These are phyloP conservation scores for Penicillium bovifimosum DNA, from an alignment of 495 filamentous ascomycete genomes.

Conservation along the genomic window DNA sequence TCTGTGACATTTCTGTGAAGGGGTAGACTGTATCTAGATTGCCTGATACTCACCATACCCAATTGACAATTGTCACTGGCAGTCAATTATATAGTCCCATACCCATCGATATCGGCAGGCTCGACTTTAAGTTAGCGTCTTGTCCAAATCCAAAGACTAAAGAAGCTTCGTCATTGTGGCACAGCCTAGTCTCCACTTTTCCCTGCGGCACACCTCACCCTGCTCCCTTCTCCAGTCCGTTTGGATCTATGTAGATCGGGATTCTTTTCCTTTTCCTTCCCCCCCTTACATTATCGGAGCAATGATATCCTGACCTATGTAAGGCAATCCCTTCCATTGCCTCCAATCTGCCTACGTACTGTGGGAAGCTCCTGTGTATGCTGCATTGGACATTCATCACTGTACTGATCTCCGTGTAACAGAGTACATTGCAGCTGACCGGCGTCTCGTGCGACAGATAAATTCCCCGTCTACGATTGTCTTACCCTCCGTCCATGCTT, in stretches of 20 bases:
- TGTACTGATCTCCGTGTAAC: not conserved
- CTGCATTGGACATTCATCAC: not conserved
- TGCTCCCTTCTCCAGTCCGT: not conserved
- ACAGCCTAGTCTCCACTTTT: not conserved
- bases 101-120: too few species aligned
- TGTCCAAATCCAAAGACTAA: not conserved
- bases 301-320: constrained; percentile 1
- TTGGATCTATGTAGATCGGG: constrained; percentile 1
- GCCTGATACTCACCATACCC: not conserved
- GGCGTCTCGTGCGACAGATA: constrained; percentile 11
- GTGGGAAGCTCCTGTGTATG: not conserved
- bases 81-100: too few species aligned
- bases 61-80: not conserved
- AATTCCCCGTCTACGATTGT: constrained; percentile 9
- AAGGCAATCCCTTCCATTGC: not conserved
- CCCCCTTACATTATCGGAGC: not conserved
- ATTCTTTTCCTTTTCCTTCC: not conserved
- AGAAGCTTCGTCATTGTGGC: constrained; percentile 1
- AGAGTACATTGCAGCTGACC: not conserved
- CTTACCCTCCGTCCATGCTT: constrained; percentile 28
- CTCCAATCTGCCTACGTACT: not conserved
- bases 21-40: too few species aligned
- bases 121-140: not conserved
- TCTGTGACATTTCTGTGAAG: too few species aligned
- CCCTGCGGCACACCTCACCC: not conserved